Evolutionary conservation across 371 early-diverging fungal species (phyloP).

Genomic region (Umbelopsis sp.): DNA sequence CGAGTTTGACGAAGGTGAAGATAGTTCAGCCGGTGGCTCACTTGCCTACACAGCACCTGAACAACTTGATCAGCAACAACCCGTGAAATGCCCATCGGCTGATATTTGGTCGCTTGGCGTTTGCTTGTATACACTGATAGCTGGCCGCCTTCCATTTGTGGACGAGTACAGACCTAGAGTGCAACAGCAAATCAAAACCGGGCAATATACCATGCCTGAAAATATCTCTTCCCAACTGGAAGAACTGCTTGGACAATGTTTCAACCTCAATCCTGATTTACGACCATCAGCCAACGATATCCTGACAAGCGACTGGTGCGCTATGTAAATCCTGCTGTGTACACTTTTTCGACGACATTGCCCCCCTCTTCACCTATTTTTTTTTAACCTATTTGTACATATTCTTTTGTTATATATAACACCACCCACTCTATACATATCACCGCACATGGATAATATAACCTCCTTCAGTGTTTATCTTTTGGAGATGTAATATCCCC

Average conservation of each 20-base stretch:
- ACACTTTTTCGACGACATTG: no score
- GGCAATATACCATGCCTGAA: conserved; percentile 46
- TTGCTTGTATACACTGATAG: conserved; percentile 72
- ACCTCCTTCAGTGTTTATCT: no score
- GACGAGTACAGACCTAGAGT: conserved; percentile 77
- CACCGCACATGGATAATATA: no score
- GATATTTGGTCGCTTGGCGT: conserved; percentile 90
- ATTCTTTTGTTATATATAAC: neutral
- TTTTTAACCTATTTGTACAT: neutral
- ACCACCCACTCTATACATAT: no score
- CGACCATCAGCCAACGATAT: conserved; percentile 32
- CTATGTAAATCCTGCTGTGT: neutral
- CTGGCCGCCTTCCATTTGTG: conserved; percentile 75
- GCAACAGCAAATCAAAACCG: conserved; percentile 65
- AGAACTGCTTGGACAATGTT: conserved; percentile 29
- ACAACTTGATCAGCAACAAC: conserved; percentile 49
- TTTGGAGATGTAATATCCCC: no score
- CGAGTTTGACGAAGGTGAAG: conserved; percentile 20
- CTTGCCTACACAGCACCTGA: conserved; percentile 84
- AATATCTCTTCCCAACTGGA: conserved; percentile 28
- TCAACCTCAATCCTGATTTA: conserved; percentile 28
- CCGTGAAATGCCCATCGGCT: conserved; percentile 55
- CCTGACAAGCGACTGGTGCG: conserved; percentile 38
- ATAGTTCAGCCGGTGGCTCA: conserved; percentile 62
- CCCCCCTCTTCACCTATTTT: neutral